Conservation (phyloP, 192 early-diverging fungal species). For the Coemansia sp. region DNA sequence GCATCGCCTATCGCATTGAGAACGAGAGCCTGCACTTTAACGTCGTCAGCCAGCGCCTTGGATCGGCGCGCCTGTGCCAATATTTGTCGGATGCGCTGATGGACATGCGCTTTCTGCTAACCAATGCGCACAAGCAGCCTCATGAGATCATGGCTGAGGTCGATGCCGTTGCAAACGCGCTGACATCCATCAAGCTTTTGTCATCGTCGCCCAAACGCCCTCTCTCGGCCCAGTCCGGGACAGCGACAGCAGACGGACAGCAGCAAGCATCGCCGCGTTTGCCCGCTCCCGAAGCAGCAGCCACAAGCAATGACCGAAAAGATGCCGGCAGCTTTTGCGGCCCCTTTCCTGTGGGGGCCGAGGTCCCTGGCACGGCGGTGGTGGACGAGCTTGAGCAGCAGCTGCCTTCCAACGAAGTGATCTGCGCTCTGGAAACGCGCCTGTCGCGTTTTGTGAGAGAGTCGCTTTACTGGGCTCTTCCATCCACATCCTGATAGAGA, state of each 20-base stretch:
- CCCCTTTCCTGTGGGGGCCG: slow-evolving; percentile 15
- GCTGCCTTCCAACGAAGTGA: slow-evolving; percentile 54
- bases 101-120: slow-evolving; percentile 66
- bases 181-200: slow-evolving; percentile 50
- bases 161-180: slow-evolving; percentile 48
- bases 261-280: not conserved
- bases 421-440: slow-evolving; percentile 50
- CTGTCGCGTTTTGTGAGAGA: slow-evolving; percentile 56
- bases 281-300: not conserved
- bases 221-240: slow-evolving; percentile 6
- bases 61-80: slow-evolving; percentile 59
- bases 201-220: slow-evolving; percentile 40
- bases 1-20: slow-evolving; percentile 61
- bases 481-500: slow-evolving; percentile 22
- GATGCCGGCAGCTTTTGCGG: slow-evolving; percentile 25
- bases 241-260: not conserved
- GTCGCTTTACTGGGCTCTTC: slow-evolving; percentile 54
- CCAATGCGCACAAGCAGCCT: slow-evolving; percentile 55
- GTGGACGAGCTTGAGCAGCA: slow-evolving; percentile 46
- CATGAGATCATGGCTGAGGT: slow-evolving; percentile 56
- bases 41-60: slow-evolving; percentile 51
- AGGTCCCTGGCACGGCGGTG: slow-evolving; percentile 28
- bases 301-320: not conserved
- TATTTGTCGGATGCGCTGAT: slow-evolving; percentile 67
- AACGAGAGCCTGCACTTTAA: slow-evolving; percentile 53